phyloP scores from a whole-genome alignment of 1,139 yeast species.

The Suhomyces atakaporum region DNA sequence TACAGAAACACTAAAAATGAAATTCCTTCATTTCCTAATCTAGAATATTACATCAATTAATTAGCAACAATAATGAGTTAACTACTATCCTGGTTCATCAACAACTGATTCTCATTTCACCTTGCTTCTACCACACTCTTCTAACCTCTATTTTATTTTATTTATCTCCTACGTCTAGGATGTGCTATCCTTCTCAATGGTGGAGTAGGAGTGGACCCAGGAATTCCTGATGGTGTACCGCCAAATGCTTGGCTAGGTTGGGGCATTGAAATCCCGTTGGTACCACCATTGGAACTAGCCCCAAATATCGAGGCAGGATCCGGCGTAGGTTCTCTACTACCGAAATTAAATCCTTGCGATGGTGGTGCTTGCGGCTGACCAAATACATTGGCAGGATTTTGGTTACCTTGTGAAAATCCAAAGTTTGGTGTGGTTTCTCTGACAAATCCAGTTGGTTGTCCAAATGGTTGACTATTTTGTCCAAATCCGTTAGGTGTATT shows the following conservation, averaged over 20 bases:
- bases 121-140: too few relatives aligned
- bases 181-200: constrained; percentile 20
- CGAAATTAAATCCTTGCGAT: constrained; percentile 13
- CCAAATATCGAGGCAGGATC: constrained; percentile 31
- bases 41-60: too few relatives aligned
- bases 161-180: constrained; percentile 21
- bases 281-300: constrained; percentile 6
- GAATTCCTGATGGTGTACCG: constrained; percentile 5
- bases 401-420: constrained; percentile 12
- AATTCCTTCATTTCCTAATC: too few relatives aligned
- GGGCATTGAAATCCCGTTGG: constrained; percentile 11
- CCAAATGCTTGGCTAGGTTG: constrained; percentile 11
- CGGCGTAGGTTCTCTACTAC: constrained; percentile 29
- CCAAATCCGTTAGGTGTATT: too few relatives aligned
- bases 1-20: too few relatives aligned
- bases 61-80: too few relatives aligned
- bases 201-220: constrained; percentile 14
- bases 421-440: constrained; percentile 15
- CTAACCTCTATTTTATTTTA: too few relatives aligned
- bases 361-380: constrained; percentile 13
- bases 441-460: constrained; percentile 3
- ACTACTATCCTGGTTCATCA: too few relatives aligned
- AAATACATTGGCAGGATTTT: constrained; percentile 16
- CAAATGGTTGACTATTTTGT: constrained; percentile 2
- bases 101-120: too few relatives aligned